Evolutionary conservation across 139 green algal species (phyloP).

Genomic region (Edaphochlamys debaryana): DNA sequence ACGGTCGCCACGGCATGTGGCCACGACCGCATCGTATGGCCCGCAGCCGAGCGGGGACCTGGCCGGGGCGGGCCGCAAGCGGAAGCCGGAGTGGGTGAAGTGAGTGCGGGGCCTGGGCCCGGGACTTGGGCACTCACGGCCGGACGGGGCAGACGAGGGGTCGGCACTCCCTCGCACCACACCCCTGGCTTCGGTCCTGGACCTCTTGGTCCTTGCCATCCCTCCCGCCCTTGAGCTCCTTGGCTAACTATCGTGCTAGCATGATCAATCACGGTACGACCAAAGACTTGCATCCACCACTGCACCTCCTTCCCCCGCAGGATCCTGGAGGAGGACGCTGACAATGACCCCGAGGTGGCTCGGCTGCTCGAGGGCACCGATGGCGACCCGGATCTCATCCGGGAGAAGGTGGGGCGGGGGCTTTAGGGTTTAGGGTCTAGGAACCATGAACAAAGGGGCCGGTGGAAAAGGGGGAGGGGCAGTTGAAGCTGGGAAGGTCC

Average conservation of each 20-base stretch:
- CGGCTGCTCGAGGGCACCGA: constrained; percentile 59
- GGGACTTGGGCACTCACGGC: no score
- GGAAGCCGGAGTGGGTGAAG: constrained; percentile 46
- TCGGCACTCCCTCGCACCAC: no score
- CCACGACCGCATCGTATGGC: no score
- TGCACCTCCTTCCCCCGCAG: not conserved
- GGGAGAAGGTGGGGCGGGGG: constrained; percentile 49
- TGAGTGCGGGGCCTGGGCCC: not conserved
- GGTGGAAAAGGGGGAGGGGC: not conserved
- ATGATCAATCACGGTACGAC: no score
- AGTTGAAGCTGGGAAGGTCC: not conserved
- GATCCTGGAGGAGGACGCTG: constrained; percentile 68
- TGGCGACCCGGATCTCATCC: constrained; percentile 64
- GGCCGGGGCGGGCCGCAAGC: not conserved
- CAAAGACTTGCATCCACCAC: no score
- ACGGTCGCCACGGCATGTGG: no score
- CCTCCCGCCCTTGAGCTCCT: not conserved
- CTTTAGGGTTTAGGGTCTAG: no score
- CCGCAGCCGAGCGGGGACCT: not conserved
- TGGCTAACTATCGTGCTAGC: not conserved
- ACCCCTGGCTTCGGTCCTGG: no score
- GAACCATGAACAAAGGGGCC: not conserved
- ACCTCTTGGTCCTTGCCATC: not conserved
- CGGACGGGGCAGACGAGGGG: not conserved
- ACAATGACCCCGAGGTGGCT: constrained; percentile 64